phyloP scores from a whole-genome alignment of 192 early-diverging fungal species.

The Coemansia sp. region DNA sequence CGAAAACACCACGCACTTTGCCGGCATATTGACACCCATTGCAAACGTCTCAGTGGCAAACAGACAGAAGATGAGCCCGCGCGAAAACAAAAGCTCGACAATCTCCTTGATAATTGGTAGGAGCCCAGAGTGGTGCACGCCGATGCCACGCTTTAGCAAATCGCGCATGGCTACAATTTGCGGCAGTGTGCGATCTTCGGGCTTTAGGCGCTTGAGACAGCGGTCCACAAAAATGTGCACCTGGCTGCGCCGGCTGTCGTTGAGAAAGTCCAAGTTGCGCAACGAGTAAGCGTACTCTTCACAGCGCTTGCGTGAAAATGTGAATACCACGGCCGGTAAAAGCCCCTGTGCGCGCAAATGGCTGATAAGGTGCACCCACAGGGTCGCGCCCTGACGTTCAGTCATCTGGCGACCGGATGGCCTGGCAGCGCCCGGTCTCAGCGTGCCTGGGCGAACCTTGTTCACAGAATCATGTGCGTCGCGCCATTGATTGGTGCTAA shows the following conservation, averaged over 20 bases:
- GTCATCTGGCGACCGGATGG: constrained; percentile 39
- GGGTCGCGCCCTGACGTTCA: constrained; percentile 65
- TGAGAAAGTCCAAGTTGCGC: constrained; percentile 78
- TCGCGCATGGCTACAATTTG: constrained; percentile 86
- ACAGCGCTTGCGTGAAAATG: constrained; percentile 94
- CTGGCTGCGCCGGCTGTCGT: constrained; percentile 75
- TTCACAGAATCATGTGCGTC: constrained; percentile 70
- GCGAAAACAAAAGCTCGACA: constrained; percentile 92
- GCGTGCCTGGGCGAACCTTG: constrained; percentile 42
- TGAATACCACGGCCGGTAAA: constrained; percentile 89
- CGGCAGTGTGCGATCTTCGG: constrained; percentile 80
- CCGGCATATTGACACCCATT: constrained; percentile 99
- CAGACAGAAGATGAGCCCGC: constrained; percentile 85
- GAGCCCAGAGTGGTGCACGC: constrained; percentile 95
- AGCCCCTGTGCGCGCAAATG: constrained; percentile 73
- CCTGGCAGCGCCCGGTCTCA: constrained; percentile 22
- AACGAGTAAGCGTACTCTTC: constrained; percentile 84
- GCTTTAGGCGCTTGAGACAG: constrained; percentile 77
- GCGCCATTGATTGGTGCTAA: constrained; percentile 61
- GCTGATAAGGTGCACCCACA: constrained; percentile 80
- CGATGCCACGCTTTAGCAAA: constrained; percentile 86
- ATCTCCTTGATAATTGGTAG: constrained; percentile 98
- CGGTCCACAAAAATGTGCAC: constrained; percentile 87
- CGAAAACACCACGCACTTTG: constrained; percentile 91
- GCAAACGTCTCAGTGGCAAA: constrained; percentile 99